These are phyloP conservation scores for Xylaria sp. DNA, from an alignment of 2,329 filamentous ascomycete species.

Conservation along the genomic window DNA sequence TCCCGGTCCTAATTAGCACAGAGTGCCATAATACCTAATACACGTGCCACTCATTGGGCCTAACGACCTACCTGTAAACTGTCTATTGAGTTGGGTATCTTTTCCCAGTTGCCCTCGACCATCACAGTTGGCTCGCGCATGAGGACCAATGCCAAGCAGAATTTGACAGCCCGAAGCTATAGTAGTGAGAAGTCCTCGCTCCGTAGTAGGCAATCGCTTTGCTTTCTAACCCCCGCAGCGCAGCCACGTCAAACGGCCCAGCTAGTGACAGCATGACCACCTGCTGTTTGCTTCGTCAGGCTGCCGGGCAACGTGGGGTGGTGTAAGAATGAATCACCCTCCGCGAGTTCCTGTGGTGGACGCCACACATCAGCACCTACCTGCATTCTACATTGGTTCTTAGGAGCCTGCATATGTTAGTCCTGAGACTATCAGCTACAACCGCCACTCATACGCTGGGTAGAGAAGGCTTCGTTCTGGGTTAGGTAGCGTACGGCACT, in stretches of 20 bases:
- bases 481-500: not conserved
- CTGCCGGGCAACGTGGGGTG: constrained; percentile 15
- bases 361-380: constrained; percentile 25
- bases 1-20: constrained; percentile 11
- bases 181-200: not conserved
- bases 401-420: not conserved
- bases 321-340: constrained; percentile 19
- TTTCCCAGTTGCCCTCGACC: not conserved
- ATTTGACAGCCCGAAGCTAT: constrained; percentile 3
- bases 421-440: not conserved
- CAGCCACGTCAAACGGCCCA: constrained; percentile 34
- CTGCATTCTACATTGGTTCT: constrained; percentile 4
- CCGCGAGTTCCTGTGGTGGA: constrained; percentile 8
- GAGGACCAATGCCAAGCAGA: constrained; percentile 1
- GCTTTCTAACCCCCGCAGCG: constrained; percentile 15
- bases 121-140: not conserved
- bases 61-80: not conserved
- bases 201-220: constrained; percentile 6
- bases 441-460: not conserved
- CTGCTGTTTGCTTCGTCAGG: constrained; percentile 21
- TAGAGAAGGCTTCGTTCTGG: not conserved
- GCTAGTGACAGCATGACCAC: constrained; percentile 31
- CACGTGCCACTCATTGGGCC: not conserved
- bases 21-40: constrained; percentile 9
- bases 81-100: not conserved